Percentiles rank a stretch among this genome's conserved stretches.
phyloP scores from a whole-genome alignment of 108 stramenopile genomes.

The Nitzschia sp. region DNA sequence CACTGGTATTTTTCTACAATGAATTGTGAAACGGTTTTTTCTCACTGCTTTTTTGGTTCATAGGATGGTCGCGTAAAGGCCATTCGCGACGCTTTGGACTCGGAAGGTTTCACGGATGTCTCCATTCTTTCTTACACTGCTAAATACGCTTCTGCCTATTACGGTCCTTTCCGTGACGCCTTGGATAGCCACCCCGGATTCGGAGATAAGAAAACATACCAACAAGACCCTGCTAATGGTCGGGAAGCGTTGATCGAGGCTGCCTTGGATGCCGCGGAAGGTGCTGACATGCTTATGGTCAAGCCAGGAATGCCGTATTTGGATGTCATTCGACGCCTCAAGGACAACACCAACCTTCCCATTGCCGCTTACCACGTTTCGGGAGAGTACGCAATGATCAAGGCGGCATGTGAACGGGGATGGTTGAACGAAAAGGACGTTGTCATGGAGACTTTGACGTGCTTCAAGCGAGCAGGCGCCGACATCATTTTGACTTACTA shows the following conservation, averaged over 20 bases:
- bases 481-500: constrained; percentile 98
- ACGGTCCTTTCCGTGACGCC: constrained; percentile 99
- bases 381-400: constrained; percentile 99
- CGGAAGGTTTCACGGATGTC: constrained; percentile 98
- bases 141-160: constrained; percentile 98
- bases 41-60: constrained; percentile 2
- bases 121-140: constrained; percentile 99
- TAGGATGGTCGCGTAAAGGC: constrained; percentile 97
- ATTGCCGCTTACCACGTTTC: constrained; percentile 99
- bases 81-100: constrained; percentile 96
- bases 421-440: constrained; percentile 96
- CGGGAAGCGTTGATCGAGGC: constrained; percentile 95
- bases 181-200: constrained; percentile 94
- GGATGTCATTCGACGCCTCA: constrained; percentile 95
- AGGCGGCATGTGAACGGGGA: constrained; percentile 96
- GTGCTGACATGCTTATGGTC: constrained; percentile 99
- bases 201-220: constrained; percentile 99
- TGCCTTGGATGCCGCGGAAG: constrained; percentile 95
- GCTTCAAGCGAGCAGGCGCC: constrained; percentile 98
- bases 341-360: constrained; percentile 85
- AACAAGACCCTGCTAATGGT: constrained; percentile 98
- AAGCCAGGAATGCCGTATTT: constrained; percentile 99
- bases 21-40: not conserved
- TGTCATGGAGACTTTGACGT: constrained; percentile 94
- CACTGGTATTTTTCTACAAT: constrained; percentile 3